Base-by-base conservation (phyloP, 1,284 basidiomycete species). In the Acaromyces ingoldii region DNA sequence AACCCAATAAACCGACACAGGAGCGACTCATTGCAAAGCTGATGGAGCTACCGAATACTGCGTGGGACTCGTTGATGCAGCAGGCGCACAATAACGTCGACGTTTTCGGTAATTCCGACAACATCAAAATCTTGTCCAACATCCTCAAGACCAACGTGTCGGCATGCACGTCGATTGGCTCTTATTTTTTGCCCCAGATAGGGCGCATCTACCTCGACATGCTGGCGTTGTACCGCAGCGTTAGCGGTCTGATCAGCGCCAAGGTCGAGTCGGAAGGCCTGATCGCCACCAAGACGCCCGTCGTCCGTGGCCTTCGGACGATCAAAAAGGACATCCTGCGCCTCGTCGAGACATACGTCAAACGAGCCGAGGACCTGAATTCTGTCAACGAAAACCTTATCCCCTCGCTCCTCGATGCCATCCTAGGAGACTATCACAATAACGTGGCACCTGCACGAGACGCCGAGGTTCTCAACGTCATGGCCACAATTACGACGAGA, bases 251-350 rank as follows among this genome's bases (percentile, higher is more conserved):
- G 70, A 96, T 99, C 74, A 93, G 88, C 72, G 88, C 91, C 74
- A 90, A 89, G 17, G 87, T 98, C 33, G 86, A 85, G 19, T 88
- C 63, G 4, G 73, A 76, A 6, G 91, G 92, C 37, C 78, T 85
- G 36, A 86, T 98, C 67, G 92, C 93, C 2, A 97, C 95, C 25
- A 95, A 95, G 79, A 98, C 93, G 3, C 93, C 93, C 4, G 95
- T 95, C 82, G 85, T 98, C 63, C 85, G 95, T 60, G 86, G 90
- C 58, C 79, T 98, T 55, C 83, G 95, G 50, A 97, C 95, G 4
- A 93, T 98, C 74, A 98, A 98, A 80, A 98, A 98, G 80, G 95
- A 99, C 77, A 91, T 98, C 46, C 78, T 99, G 66, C 92, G 91
- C 77, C 79, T 76, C 6, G 95, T 98, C 82, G 95, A 98, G 78